phyloP scores from a whole-genome alignment of 352 stramenopile species.

The Globisporangium nagaii region DNA sequence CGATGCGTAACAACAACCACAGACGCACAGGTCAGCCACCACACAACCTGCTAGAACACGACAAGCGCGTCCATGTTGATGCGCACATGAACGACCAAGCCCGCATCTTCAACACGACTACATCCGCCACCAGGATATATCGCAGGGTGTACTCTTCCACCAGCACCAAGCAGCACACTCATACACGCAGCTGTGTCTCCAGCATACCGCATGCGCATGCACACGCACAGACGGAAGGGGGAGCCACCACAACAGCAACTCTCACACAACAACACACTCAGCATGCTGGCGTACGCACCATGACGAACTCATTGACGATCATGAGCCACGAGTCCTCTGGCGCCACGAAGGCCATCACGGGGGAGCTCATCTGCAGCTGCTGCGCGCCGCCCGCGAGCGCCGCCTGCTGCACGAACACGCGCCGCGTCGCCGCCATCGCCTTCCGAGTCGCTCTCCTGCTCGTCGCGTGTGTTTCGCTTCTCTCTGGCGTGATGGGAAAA shows the following conservation, averaged over 20 bases:
- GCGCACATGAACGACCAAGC: too few species aligned
- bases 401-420: slow-evolving; percentile 70
- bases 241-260: neutral
- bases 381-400: slow-evolving; percentile 17
- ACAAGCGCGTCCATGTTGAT: too few species aligned
- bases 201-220: too few species aligned
- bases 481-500: neutral
- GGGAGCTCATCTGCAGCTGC: slow-evolving; percentile 25
- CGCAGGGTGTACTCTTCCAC: too few species aligned
- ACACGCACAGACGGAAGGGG: too few species aligned
- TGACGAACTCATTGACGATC: slow-evolving; percentile 79
- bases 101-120: too few species aligned
- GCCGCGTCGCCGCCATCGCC: slow-evolving; percentile 40
- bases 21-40: too few species aligned
- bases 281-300: slow-evolving; percentile 28
- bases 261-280: neutral
- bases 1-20: neutral
- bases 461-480: neutral
- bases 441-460: neutral
- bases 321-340: slow-evolving; percentile 51
- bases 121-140: too few species aligned
- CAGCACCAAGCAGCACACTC: too few species aligned
- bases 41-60: too few species aligned
- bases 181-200: too few species aligned
- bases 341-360: slow-evolving; percentile 62